Conservation (phyloP, 2,329 filamentous ascomycete species). For the Paecilomyces sp. region DNA sequence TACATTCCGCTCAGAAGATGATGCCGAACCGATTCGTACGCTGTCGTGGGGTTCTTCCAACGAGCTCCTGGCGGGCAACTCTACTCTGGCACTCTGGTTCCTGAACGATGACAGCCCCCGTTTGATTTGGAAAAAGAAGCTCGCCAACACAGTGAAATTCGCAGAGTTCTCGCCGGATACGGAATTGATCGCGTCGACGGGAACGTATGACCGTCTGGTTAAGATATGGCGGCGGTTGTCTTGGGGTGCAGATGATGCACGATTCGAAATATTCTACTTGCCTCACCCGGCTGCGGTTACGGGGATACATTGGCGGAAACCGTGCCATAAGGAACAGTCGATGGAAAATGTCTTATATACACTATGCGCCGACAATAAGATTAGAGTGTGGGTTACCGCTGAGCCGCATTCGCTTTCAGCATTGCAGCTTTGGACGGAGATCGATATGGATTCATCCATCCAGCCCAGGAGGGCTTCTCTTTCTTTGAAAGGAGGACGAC, state of each 20-base stretch:
- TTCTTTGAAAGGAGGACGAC: slow-evolving; percentile 34
- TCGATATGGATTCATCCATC: slow-evolving; percentile 69
- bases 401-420: slow-evolving; percentile 65
- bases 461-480: slow-evolving; percentile 45
- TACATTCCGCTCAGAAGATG: slow-evolving; percentile 38
- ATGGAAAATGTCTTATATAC: slow-evolving; percentile 87
- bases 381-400: slow-evolving; percentile 76
- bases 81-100: slow-evolving; percentile 63
- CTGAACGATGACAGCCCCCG: slow-evolving; percentile 34
- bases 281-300: slow-evolving; percentile 78
- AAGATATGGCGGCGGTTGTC: slow-evolving; percentile 89
- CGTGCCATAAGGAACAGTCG: slow-evolving; percentile 67
- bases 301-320: slow-evolving; percentile 75
- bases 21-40: slow-evolving; percentile 40
- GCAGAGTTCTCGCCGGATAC: slow-evolving; percentile 82
- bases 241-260: slow-evolving; percentile 73
- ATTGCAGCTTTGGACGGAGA: slow-evolving; percentile 70
- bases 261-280: slow-evolving; percentile 87
- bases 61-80: slow-evolving; percentile 74
- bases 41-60: slow-evolving; percentile 84
- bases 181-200: slow-evolving; percentile 74
- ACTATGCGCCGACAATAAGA: slow-evolving; percentile 68
- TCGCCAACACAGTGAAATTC: slow-evolving; percentile 67
- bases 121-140: slow-evolving; percentile 63
- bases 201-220: slow-evolving; percentile 70